Evolutionary conservation across 257 asterid species (phyloP).

Genomic region (Anisodus tanguticus): DNA sequence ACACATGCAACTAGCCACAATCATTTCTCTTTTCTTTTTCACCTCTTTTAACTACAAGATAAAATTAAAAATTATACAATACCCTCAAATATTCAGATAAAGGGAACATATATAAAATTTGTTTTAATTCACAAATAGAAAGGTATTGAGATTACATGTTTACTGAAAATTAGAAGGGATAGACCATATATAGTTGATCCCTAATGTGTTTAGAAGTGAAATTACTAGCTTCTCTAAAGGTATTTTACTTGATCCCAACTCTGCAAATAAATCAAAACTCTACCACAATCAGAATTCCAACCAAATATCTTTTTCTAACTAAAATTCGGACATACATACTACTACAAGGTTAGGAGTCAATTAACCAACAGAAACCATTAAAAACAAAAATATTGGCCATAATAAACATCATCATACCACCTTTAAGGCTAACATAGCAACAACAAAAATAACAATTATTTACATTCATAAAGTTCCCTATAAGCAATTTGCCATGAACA

Average conservation of each 20-base stretch:
- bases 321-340: not conserved
- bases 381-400: not conserved
- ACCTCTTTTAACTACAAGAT: not conserved
- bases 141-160: not conserved
- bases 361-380: not conserved
- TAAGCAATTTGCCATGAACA: conserved; percentile 19
- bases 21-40: not conserved
- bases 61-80: not conserved
- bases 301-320: not conserved
- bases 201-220: not conserved
- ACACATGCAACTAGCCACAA: not conserved
- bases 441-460: not conserved
- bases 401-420: not conserved
- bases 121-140: not conserved
- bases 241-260: not conserved
- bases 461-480: not conserved
- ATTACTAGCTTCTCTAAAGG: not conserved
- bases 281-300: not conserved
- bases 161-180: not conserved
- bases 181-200: not conserved
- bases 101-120: not conserved
- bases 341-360: not conserved
- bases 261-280: not conserved
- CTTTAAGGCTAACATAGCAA: conserved; percentile 11
- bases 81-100: not conserved